Evolutionary conservation across 352 stramenopile genomes (phyloP).

Genomic region (Phytophthora nicotianae): DNA sequence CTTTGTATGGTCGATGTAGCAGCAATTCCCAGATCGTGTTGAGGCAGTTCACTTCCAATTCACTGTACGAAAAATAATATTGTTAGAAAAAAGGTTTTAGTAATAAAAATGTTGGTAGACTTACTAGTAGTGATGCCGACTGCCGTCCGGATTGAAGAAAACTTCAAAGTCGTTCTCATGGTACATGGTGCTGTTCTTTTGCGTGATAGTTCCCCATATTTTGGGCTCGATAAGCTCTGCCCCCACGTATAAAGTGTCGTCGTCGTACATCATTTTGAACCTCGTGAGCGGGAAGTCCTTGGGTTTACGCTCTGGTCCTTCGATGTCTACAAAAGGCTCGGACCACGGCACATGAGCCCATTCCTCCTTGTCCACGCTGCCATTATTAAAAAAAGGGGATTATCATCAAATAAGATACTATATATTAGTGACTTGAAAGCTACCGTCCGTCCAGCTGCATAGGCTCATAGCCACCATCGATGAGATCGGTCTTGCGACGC

Average conservation of each 20-base stretch:
- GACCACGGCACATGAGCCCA: slow-evolving; percentile 77
- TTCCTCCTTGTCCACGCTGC: slow-evolving; percentile 64
- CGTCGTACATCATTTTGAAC: slow-evolving; percentile 88
- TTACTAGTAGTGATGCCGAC: slow-evolving; percentile 88
- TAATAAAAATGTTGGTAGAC: slow-evolving; percentile 6
- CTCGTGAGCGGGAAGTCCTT: slow-evolving; percentile 54
- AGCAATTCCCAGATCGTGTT: slow-evolving; percentile 93
- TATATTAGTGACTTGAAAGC: slow-evolving; percentile 2
- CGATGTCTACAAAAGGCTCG: slow-evolving; percentile 80
- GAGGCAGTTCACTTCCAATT: slow-evolving; percentile 92
- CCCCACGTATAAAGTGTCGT: slow-evolving; percentile 69
- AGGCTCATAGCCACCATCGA: slow-evolving; percentile 32
- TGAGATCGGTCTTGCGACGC: slow-evolving; percentile 35
- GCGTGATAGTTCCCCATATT: slow-evolving; percentile 77
- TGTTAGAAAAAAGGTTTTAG: background rate
- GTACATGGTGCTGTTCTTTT: slow-evolving; percentile 82
- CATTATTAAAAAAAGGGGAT: background rate
- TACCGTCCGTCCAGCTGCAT: slow-evolving; percentile 63
- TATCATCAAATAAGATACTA: background rate
- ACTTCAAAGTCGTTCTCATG: slow-evolving; percentile 94
- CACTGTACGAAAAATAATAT: slow-evolving; percentile 38
- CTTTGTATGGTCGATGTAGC: slow-evolving; percentile 87
- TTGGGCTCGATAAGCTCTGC: slow-evolving; percentile 68
- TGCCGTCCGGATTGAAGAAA: slow-evolving; percentile 89
- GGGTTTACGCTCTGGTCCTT: slow-evolving; percentile 53